Base-by-base conservation (phyloP, 192 early-diverging fungal species). In the Coemansia sp. region DNA sequence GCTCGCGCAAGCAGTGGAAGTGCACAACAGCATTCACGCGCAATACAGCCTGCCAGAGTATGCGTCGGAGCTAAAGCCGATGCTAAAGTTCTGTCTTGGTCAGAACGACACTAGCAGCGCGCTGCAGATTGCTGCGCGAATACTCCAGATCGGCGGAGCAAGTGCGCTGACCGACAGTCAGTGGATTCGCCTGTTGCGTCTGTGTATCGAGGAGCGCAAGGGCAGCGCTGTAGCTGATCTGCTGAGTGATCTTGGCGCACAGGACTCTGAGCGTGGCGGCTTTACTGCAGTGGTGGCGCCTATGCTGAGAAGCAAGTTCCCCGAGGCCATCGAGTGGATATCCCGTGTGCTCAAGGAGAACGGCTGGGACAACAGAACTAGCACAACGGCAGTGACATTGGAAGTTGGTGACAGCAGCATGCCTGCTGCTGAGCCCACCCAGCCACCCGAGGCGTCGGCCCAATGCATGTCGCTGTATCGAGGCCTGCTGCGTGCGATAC, bases 391-490 rank as follows among this genome's bases (percentile, higher is more conserved):
- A 19, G 21, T 24, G 21, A 22, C 18, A 9, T 11, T 44, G 1
- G 42, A 19, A 27, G 39, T 2, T 27, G 17, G 18, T 6, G 17
- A 58, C 40, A 27, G 37, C 17, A 14, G 37, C 17, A 14, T 27
- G 21, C 9, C 22, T 5, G 10, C 6, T 41, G 40, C 3, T n/a
- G 21, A 24, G 3, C 7, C 29, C 7, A 7, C 29, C 2, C 50
- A 2, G 6, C 40, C 57, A 15, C 39, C 57, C 9, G 57, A 53
- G 32, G 33, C 17, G 1, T 19, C 12, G 34, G 46, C 50, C 3
- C 35, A 58, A n/a, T 53, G 48, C 21, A n/a, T 59, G n/a, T 12
- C 61, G 33, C 35, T 80, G 40, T 80, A 74, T 48, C 62, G 76
- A 0, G 37, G 27, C 7, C 36, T 74, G 40, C 37, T 65, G 19